Base-by-base conservation (phyloP, 2,329 filamentous ascomycete species). In the Gaeumannomyces sp. region DNA sequence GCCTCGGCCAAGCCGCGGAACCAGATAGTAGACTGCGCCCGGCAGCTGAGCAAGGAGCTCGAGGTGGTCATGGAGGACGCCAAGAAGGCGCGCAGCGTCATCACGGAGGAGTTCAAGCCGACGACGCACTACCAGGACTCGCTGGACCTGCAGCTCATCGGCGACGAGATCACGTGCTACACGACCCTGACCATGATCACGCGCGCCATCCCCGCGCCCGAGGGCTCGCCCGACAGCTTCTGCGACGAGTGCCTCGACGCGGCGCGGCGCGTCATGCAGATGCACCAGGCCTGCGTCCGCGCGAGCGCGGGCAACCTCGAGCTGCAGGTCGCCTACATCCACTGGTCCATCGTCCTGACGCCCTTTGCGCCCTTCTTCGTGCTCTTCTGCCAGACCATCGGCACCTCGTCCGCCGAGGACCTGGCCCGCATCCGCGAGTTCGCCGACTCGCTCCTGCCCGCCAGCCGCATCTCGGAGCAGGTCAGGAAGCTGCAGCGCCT, bases 11-110 rank as follows among this genome's bases (percentile, higher is more conserved):
- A 60, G 59, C 59, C 59, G 29, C 59, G 59, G 31, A 38, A 35
- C 31, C 22, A 25, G 59, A 60, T 38, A 13, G 31, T 38, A 5
- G 31, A 33, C 22, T 60, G 59, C n/a, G 59, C 59, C 19, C 59
- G 31, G 31, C 27, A 16, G 31, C 31, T 60, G 59, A 38, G 59
- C 29, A 22, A 19, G 59, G 27, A 60, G 59, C 59, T 60, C 59
- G 31, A 60, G 31, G 31, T 38, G 16, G 16, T 99, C 65, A 96
- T 98, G 88, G 95, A 99, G 77, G 95, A 99, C 76, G 95, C 95
- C 0, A 91, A 96, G 73, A 95, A 99, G 79, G 83, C 99, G 58
- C 97, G 94, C 73, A 88, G 95, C 68, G 94, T 95, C 22, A 88
- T 87, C 69, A 89, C 65, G 10, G 66, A 66, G 3, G 59, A 65